Conservation (phyloP, 768 basidiomycete genomes). For the Boletus vermiculosoides region DNA sequence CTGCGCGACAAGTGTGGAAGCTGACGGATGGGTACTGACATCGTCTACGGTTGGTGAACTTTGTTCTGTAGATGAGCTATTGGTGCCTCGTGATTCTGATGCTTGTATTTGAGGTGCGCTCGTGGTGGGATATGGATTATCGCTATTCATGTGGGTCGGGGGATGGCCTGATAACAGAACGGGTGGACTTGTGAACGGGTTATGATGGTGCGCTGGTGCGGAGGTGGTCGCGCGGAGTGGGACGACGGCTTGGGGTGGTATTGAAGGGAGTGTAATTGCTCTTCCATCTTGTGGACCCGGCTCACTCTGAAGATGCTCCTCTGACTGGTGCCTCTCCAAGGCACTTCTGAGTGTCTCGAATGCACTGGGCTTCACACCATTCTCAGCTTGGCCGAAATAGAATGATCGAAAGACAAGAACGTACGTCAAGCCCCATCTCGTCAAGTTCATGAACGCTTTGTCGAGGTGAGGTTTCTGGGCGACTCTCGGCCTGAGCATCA, state of each 20-base stretch:
- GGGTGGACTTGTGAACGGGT: conserved; percentile 1
- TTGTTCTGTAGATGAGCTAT: conserved; percentile 1
- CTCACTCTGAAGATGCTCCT: conserved; percentile 4
- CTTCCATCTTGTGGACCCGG: not conserved
- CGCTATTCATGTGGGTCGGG: not conserved
- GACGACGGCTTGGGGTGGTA: conserved; percentile 6
- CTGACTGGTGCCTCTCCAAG: conserved; percentile 48
- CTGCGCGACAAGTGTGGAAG: conserved; percentile 18
- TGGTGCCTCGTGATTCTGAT: conserved; percentile 5
- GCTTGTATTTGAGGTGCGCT: conserved; percentile 1
- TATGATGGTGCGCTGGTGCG: not conserved
- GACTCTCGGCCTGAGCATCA: conserved; percentile 11
- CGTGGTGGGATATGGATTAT: conserved; percentile 19
- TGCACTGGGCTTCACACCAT: conserved; percentile 39
- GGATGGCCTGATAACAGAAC: not conserved
- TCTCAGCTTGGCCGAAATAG: not conserved
- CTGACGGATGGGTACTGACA: conserved; percentile 1
- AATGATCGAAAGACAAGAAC: conserved; percentile 17
- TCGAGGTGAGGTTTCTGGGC: conserved; percentile 6
- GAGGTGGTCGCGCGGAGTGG: conserved; percentile 9
- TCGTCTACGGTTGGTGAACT: conserved; percentile 11
- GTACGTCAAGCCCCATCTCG: conserved; percentile 52
- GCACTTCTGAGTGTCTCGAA: conserved; percentile 51
- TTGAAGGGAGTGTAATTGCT: conserved; percentile 6
- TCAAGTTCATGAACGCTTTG: conserved; percentile 45